A percentile compares a stretch with the other conserved stretches of the same genome.
Conservation (phyloP, 2,329 filamentous ascomycete genomes). For the Aspergillus niger region DNA sequence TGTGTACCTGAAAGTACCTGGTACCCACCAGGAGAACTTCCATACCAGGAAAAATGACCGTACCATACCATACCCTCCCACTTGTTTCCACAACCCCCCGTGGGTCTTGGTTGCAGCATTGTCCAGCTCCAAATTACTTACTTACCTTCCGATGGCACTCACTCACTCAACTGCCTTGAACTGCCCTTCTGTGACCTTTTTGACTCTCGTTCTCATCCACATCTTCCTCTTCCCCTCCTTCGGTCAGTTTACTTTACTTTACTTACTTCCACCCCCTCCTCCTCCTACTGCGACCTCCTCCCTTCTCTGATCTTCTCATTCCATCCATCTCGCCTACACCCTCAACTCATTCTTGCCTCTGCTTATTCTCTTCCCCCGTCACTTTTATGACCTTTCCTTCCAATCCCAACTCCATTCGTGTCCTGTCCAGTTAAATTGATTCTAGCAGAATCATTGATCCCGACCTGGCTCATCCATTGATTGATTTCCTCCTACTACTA, state of each 20-base stretch:
- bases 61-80: not conserved
- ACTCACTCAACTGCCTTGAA: not conserved
- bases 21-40: not conserved
- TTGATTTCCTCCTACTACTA: not conserved
- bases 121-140: not conserved
- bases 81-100: not conserved
- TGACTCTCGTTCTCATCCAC: not conserved
- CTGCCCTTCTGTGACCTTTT: not conserved
- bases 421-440: not conserved
- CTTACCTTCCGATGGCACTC: too few species aligned
- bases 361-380: not conserved
- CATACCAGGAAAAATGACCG: not conserved
- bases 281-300: constrained; percentile 13
- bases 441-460: not conserved
- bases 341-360: not conserved
- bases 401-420: constrained; percentile 4
- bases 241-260: constrained; percentile 9
- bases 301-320: constrained; percentile 15
- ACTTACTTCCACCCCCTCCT: constrained; percentile 7
- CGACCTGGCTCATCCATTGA: constrained; percentile 1
- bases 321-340: not conserved
- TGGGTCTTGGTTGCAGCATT: constrained; percentile 3
- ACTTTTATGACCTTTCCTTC: not conserved
- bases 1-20: not conserved
- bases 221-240: not conserved